These are phyloP conservation scores for Colletotrichum tamarilloi DNA, from an alignment of 2,329 filamentous ascomycete genomes.

Conservation along the genomic window DNA sequence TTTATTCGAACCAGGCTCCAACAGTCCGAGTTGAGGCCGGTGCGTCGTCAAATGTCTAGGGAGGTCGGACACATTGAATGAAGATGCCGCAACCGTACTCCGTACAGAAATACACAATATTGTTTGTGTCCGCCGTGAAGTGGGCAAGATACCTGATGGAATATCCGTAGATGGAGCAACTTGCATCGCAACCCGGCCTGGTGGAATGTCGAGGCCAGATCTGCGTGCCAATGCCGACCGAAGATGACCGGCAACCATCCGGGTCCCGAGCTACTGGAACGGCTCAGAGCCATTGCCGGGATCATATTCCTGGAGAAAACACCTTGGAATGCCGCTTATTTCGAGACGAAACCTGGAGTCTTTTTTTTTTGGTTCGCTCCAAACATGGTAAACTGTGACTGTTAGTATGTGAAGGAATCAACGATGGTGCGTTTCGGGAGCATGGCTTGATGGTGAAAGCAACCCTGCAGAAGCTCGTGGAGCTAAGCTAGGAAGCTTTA, in stretches of 20 bases:
- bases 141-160: not conserved
- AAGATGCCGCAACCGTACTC: not conserved
- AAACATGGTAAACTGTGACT: not conserved
- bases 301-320: constrained; percentile 4
- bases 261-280: constrained; percentile 15
- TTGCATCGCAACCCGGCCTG: not conserved
- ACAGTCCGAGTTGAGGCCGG: not conserved
- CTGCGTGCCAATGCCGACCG: not conserved
- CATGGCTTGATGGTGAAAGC: not conserved
- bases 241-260: not conserved
- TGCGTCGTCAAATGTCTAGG: not conserved
- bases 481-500: not conserved
- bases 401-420: not conserved
- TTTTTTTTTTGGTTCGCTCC: not conserved
- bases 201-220: constrained; percentile 6
- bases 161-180: not conserved
- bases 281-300: not conserved
- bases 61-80: not conserved
- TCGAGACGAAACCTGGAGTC: not conserved
- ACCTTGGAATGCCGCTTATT: not conserved
- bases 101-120: not conserved
- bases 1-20: not conserved
- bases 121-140: not conserved
- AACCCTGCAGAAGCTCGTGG: not conserved
- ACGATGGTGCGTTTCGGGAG: not conserved